Evolutionary conservation across 129 eudicot genomes (phyloP), one percentile per base, ranked within the genome.

Genomic region (Artemisia annua): DNA sequence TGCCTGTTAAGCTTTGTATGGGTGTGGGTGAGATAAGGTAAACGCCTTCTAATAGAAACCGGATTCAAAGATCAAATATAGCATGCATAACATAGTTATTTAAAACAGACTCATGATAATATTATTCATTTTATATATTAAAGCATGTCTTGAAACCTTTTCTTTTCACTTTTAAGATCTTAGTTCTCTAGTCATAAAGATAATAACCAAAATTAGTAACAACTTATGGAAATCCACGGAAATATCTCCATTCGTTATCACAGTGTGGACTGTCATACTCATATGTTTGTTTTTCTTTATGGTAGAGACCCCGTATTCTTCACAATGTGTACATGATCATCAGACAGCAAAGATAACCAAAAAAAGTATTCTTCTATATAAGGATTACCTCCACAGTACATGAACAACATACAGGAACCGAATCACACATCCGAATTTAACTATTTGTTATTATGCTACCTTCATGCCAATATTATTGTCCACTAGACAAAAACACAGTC

Each of bases 11-110:
- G 46, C 72, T 66, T 75, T 65, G 32, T 75, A 54, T 30, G 70
- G 63, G 63, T 63, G 57, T 74, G 53, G 19, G 26, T 51, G 48
- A 51, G 52, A 63, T 63, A 74, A 63, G 44, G 65, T 74, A 20
- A 44, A 39, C 12, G 15, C 26, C 44, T 54, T 75, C 9, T 65
- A 39, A 35, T 5, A 20, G 10, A 65, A 73, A 73, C 17, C 7
- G 5, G 67, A n/a, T 58, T 46, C 67, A 58, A 48, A 72, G 59
- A 48, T 61, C 69, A 49, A 48, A 59, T 49, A n/a, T 48, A 61
- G 60, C 17, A 48, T 62, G 35, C 70, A 28, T 73, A 62, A 44
- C 49, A 18, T 48, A 5, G 50, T 46, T 46, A 72, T 2, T n/a
- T 48, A 60, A 26, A 73, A 48, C 14, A 11, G 73, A 35, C 32